Conservation (phyloP, 2,329 filamentous ascomycete genomes). For the Cercospora sp. region DNA sequence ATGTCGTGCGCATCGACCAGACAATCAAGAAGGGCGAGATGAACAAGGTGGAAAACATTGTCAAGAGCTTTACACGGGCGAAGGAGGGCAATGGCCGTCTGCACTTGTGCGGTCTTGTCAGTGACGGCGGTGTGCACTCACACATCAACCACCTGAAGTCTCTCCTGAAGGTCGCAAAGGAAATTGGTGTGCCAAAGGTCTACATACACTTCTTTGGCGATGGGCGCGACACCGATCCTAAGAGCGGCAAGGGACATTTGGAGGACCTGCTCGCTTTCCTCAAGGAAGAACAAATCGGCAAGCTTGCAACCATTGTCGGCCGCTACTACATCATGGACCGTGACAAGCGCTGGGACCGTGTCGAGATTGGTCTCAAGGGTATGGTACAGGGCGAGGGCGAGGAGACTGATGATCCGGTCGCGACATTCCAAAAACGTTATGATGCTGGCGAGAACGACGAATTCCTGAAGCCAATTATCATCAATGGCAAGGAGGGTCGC, state of each 20-base stretch:
- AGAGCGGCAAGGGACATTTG: slow-evolving; percentile 86
- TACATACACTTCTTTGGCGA: slow-evolving; percentile 99
- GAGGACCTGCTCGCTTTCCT: slow-evolving; percentile 76
- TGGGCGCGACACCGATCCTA: slow-evolving; percentile 95
- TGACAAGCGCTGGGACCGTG: slow-evolving; percentile 97
- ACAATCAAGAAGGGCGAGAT: slow-evolving; percentile 84
- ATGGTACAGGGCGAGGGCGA: slow-evolving; percentile 85
- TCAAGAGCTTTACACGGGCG: slow-evolving; percentile 72
- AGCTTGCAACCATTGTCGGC: slow-evolving; percentile 90
- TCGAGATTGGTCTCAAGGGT: slow-evolving; percentile 86
- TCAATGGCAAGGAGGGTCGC: slow-evolving; percentile 80
- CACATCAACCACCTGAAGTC: slow-evolving; percentile 92
- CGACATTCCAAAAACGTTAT: slow-evolving; percentile 85
- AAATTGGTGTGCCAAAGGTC: slow-evolving; percentile 80
- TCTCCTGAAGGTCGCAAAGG: slow-evolving; percentile 86
- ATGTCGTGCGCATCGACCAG: slow-evolving; percentile 84
- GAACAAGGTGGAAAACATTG: slow-evolving; percentile 73
- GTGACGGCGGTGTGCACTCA: slow-evolving; percentile 91
- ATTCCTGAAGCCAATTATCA: slow-evolving; percentile 96
- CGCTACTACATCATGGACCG: slow-evolving; percentile 99
- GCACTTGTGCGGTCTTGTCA: slow-evolving; percentile 88
- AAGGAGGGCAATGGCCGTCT: slow-evolving; percentile 88
- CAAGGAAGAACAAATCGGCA: slow-evolving; percentile 80
- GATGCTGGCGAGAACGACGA: slow-evolving; percentile 88
- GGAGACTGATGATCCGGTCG: slow-evolving; percentile 77